Evolutionary conservation across 208 protist genomes (phyloP).

Genomic region (Perkinsela sp.): DNA sequence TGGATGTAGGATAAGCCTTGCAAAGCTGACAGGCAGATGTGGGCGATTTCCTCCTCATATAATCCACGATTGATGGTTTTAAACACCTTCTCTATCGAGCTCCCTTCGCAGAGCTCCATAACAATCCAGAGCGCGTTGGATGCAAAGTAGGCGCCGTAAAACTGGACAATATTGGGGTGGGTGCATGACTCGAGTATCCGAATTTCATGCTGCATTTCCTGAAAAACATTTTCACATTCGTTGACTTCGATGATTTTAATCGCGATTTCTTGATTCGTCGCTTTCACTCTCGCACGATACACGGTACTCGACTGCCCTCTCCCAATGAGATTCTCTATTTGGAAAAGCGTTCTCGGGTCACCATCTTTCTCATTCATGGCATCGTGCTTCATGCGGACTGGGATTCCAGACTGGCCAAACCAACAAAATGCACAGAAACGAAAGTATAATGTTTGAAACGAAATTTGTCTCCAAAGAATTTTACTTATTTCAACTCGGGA

Average conservation of each 20-base stretch:
- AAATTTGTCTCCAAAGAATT: no score
- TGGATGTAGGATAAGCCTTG: slow-evolving; percentile 63
- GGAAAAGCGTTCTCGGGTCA: background rate
- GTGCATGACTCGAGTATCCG: slow-evolving; percentile 38
- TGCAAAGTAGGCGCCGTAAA: slow-evolving; percentile 49
- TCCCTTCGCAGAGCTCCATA: slow-evolving; percentile 73
- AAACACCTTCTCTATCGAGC: slow-evolving; percentile 49
- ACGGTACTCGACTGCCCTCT: slow-evolving; percentile 3
- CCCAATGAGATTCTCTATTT: slow-evolving; percentile 2
- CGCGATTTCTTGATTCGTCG: slow-evolving; percentile 34
- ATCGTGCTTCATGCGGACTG: no score
- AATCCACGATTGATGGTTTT: slow-evolving; percentile 36
- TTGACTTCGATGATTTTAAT: slow-evolving; percentile 52
- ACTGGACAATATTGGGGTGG: slow-evolving; percentile 59
- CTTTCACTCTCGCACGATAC: slow-evolving; percentile 4
- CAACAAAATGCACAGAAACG: no score
- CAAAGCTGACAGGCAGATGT: slow-evolving; percentile 37
- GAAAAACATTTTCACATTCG: slow-evolving; percentile 31
- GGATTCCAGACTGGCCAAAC: no score
- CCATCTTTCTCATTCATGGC: no score
- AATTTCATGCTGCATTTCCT: slow-evolving; percentile 44
- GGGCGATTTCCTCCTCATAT: slow-evolving; percentile 48
- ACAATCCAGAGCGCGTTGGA: slow-evolving; percentile 56
- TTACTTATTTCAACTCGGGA: no score
- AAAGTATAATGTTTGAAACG: no score